phyloP scores from a whole-genome alignment of 2,329 filamentous ascomycete genomes.

The Ceratocystis smalleyi region DNA sequence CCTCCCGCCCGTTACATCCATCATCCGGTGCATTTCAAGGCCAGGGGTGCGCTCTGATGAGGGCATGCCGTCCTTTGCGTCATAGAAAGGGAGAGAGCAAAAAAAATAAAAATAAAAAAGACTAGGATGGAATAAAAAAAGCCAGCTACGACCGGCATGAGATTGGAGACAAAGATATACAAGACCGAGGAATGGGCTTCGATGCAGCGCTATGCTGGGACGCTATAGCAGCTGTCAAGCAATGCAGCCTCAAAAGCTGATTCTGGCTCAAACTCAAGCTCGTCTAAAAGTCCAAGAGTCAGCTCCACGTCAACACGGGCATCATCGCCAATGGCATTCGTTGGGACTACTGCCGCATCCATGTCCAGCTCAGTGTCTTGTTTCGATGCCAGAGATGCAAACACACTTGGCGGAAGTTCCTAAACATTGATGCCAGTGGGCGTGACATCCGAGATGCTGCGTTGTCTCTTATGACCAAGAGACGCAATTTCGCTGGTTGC shows the following conservation, averaged over 20 bases:
- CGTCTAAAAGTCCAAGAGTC: constrained; percentile 2
- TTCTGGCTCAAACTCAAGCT: constrained; percentile 1
- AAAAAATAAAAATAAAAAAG: background rate
- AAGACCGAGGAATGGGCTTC: background rate
- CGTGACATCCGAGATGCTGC: constrained; percentile 44
- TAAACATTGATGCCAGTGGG: constrained; percentile 22
- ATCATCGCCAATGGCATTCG: background rate
- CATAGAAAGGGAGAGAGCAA: background rate
- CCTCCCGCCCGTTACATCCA: too few species aligned
- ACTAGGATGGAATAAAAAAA: background rate
- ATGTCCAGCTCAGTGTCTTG: background rate
- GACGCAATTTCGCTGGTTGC: constrained; percentile 30
- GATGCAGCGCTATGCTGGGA: background rate
- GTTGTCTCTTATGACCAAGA: constrained; percentile 38
- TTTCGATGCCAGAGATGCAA: constrained; percentile 3
- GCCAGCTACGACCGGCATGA: background rate
- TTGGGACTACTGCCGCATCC: background rate
- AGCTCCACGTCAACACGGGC: background rate
- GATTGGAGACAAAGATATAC: background rate
- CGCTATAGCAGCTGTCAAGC: background rate
- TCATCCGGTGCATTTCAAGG: background rate
- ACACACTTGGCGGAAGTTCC: constrained; percentile 8
- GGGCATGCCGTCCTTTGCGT: constrained; percentile 6
- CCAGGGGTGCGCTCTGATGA: background rate
- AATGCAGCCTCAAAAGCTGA: background rate